Conservation (phyloP, 257 asterid species). For the Linderniella brevidens region DNA sequence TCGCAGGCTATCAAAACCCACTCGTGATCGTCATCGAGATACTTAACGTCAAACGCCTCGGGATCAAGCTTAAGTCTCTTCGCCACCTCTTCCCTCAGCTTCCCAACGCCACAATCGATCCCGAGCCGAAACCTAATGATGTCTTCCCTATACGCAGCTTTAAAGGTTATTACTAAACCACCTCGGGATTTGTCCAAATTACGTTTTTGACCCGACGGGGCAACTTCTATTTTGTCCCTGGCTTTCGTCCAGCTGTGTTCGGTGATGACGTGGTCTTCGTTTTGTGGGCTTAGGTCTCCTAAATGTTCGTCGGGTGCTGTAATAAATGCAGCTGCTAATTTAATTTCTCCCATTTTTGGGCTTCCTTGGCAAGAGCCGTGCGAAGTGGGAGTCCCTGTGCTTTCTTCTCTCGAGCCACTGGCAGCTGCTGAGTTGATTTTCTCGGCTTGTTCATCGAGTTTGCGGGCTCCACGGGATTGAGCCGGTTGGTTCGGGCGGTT, state of each 20-base stretch:
- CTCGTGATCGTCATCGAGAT: constrained; percentile 76
- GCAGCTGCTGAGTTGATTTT: constrained; percentile 32
- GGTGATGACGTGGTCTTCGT: too few relatives aligned
- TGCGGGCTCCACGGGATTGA: constrained; percentile 9
- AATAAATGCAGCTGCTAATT: too few relatives aligned
- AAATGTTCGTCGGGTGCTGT: too few relatives aligned
- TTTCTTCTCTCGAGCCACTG: constrained; percentile 73
- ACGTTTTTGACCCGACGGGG: too few relatives aligned
- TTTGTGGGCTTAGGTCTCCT: too few relatives aligned
- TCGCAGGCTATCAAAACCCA: constrained; percentile 74
- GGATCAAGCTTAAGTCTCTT: constrained; percentile 60
- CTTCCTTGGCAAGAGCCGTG: constrained; percentile 69
- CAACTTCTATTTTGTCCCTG: too few relatives aligned
- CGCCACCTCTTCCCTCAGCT: constrained; percentile 60
- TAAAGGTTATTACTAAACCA: constrained; percentile 23
- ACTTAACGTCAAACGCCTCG: constrained; percentile 72
- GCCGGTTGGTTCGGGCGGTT: constrained; percentile 24
- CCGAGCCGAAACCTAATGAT: constrained; percentile 59
- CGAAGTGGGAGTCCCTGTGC: constrained; percentile 65
- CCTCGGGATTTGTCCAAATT: too few relatives aligned
- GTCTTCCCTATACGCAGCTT: constrained; percentile 66
- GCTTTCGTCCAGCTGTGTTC: too few relatives aligned
- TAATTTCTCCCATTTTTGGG: too few relatives aligned
- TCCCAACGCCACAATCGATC: constrained; percentile 29
- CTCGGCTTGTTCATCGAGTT: constrained; percentile 23